phyloP scores from a whole-genome alignment of 2,329 filamentous ascomycete genomes.

The Aureobasidium sp. region DNA sequence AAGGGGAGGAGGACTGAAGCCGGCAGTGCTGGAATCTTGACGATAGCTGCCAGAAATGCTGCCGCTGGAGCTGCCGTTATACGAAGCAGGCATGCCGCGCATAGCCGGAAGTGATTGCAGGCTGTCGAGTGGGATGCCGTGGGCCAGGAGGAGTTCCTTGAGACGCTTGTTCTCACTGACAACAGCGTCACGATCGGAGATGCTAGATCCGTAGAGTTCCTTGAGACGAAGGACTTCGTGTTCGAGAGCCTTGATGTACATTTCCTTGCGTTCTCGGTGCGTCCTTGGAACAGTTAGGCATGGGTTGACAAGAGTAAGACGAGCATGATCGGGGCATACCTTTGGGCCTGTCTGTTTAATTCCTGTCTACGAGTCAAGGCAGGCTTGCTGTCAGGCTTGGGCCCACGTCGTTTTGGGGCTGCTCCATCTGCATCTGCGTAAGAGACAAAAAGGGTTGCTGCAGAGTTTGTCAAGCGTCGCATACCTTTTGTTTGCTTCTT shows the following conservation, averaged over 20 bases:
- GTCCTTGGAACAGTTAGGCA: slow-evolving; percentile 51
- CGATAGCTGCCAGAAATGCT: slow-evolving; percentile 58
- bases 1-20: slow-evolving; percentile 38
- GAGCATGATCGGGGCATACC: slow-evolving; percentile 45
- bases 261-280: slow-evolving; percentile 91
- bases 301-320: slow-evolving; percentile 18
- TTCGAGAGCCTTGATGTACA: slow-evolving; percentile 90
- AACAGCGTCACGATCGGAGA: slow-evolving; percentile 67
- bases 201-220: slow-evolving; percentile 67
- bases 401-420: slow-evolving; percentile 78
- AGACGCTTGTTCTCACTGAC: slow-evolving; percentile 74
- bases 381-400: slow-evolving; percentile 93
- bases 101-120: slow-evolving; percentile 10
- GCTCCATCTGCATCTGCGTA: slow-evolving; percentile 58
- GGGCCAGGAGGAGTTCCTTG: slow-evolving; percentile 50
- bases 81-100: slow-evolving; percentile 22
- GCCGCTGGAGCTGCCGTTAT: slow-evolving; percentile 39
- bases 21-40: slow-evolving; percentile 37
- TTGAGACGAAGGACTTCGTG: slow-evolving; percentile 84
- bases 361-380: slow-evolving; percentile 87
- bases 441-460: slow-evolving; percentile 1
- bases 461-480: slow-evolving; percentile 10
- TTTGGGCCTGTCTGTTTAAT: slow-evolving; percentile 88
- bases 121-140: slow-evolving; percentile 50
- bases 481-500: slow-evolving; percentile 72